Evolutionary conservation across 345 rosid genomes (phyloP), one percentile per base, ranked within the genome.

Genomic region (Trapa bicornis): DNA sequence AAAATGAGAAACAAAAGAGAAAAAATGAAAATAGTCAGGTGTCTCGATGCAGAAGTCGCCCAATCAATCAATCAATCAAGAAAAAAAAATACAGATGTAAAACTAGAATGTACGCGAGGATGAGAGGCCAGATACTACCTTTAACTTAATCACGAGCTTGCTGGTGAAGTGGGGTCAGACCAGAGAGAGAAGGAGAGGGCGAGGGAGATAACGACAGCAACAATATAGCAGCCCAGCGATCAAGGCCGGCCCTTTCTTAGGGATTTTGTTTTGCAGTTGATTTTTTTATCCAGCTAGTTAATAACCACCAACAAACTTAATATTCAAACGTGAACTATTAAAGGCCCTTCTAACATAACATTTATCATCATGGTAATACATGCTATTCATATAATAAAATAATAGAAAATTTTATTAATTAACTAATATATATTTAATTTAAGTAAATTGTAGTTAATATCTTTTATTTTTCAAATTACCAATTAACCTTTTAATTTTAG

Each of bases 181-280:
- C 0, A 63, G 50, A 65, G 50, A 41, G 17, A 15, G 67, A 47
- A 36, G 43, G 50, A 16, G 37, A 56, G 36, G 36, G 37, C 5
- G 63, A 58, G 63, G 63, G 63, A 58, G 38, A 33, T 11, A 58
- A 58, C 63, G 63, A 38, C 63, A 7, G 37, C 63, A 58, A n/a
- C 6, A 16, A 29, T 52, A 11, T 35, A 54, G 60, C 32, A 4
- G 6, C 43, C 43, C 6, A 4, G 6, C 42, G 6, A 4, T 10
- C n/a, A 54, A 22, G 10, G 60, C 5, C 5, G 35, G 60, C 60
- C 60, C 60, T 32, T 58, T 32, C 29, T 33, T 58, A 58, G 63
- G 63, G 63, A 58, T 58, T 58, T 11, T 1, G 38, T 15, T 2
- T 50, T 1, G 54, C 7, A 9, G 47, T 45, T 45, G 47, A 45